phyloP scores from a whole-genome alignment of 148 eudicot species.

The Beta vulgaris region DNA sequence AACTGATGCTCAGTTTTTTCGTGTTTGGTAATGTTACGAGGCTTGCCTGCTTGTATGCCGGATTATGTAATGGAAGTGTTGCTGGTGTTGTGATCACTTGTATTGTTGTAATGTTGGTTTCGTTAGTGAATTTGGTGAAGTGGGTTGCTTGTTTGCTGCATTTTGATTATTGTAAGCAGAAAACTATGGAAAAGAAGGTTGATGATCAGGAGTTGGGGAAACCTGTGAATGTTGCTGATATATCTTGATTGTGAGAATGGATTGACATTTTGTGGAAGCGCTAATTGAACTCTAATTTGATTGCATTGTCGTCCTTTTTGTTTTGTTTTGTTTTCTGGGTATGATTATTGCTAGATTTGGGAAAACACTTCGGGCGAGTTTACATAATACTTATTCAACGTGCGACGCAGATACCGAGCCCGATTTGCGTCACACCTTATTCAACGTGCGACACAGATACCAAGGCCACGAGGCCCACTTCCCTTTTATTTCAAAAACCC shows the following conservation, averaged over 20 bases:
- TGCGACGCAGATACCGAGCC: too few relatives aligned
- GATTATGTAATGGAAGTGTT: background rate
- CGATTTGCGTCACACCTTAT: too few relatives aligned
- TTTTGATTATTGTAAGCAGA: conserved; percentile 21
- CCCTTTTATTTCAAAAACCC: too few relatives aligned
- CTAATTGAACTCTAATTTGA: too few relatives aligned
- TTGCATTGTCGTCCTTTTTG: too few relatives aligned
- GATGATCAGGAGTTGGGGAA: conserved; percentile 20
- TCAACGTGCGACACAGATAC: too few relatives aligned
- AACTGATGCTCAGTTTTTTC: conserved; percentile 14
- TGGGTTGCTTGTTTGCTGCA: conserved; percentile 25
- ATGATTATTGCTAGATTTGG: too few relatives aligned
- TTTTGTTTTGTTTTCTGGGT: too few relatives aligned
- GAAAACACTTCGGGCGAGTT: too few relatives aligned
- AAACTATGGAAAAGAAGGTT: conserved; percentile 11
- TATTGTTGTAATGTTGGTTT: conserved; percentile 15
- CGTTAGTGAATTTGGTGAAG: conserved; percentile 20
- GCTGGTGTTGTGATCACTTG: background rate
- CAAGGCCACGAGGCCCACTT: too few relatives aligned
- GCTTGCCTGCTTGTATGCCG: conserved; percentile 6
- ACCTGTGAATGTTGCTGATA: background rate
- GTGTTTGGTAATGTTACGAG: conserved; percentile 8
- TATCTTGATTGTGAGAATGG: background rate
- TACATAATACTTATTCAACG: too few relatives aligned
- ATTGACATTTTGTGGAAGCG: background rate